Evolutionary conservation across 495 filamentous ascomycete species (phyloP).

Genomic region (Thermochaetoides thermophila): DNA sequence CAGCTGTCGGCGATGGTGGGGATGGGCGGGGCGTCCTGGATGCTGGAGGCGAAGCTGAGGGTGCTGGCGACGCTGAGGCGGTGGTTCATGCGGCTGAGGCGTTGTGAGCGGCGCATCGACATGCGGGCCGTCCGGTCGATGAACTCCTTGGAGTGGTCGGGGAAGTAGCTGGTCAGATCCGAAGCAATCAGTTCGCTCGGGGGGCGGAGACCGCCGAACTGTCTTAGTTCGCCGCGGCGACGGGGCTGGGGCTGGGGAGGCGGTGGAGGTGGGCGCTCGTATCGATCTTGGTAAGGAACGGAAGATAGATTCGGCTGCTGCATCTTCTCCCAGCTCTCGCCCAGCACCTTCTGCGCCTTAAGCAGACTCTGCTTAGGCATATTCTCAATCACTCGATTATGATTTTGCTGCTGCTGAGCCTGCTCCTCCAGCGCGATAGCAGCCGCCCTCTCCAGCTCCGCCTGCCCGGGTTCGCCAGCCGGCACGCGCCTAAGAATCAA

Average conservation of each 20-base stretch:
- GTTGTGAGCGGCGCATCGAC: constrained; percentile 75
- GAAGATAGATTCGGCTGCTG: constrained; percentile 72
- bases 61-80: constrained; percentile 90
- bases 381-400: constrained; percentile 45
- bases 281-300: constrained; percentile 47
- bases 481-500: constrained; percentile 84
- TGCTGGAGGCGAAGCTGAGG: constrained; percentile 75
- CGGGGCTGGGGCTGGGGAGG: constrained; percentile 33
- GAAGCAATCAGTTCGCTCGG: constrained; percentile 96
- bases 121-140: constrained; percentile 88
- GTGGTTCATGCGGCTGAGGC: constrained; percentile 80
- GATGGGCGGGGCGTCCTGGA: constrained; percentile 80
- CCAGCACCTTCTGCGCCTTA: constrained; percentile 72
- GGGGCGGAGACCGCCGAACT: constrained; percentile 80
- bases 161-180: constrained; percentile 92
- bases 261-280: constrained; percentile 42
- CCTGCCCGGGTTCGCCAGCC: constrained; percentile 64
- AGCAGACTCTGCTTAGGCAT: constrained; percentile 50
- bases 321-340: constrained; percentile 65
- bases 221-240: constrained; percentile 44
- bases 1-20: constrained; percentile 93
- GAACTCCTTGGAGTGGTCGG: constrained; percentile 78
- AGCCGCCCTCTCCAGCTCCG: constrained; percentile 69
- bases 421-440: constrained; percentile 72
- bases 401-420: constrained; percentile 58